Conservation (phyloP, 2,329 filamentous ascomycete species). For the Ascochyta lentis region DNA sequence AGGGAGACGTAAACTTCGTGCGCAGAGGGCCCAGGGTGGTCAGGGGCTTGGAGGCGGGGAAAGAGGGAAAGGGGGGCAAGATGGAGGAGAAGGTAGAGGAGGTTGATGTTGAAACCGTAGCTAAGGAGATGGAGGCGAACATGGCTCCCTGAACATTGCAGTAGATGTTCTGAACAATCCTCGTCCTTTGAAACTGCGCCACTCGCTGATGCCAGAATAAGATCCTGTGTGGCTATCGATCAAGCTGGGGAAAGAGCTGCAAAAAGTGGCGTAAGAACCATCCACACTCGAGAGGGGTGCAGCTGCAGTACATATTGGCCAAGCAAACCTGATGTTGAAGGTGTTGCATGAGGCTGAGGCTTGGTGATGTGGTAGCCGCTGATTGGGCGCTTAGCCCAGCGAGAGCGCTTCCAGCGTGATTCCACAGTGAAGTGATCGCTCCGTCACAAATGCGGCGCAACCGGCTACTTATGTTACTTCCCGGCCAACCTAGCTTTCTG, state of each 20-base stretch:
- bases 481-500: not conserved
- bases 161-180: too few species aligned
- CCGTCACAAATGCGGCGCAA: not conserved
- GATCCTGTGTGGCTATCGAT: too few species aligned
- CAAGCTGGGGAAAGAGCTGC: too few species aligned
- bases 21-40: constrained; percentile 7
- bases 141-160: not conserved
- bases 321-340: not conserved
- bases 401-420: not conserved
- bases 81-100: constrained; percentile 5
- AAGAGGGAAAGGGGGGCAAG: constrained; percentile 2
- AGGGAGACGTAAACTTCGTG: not conserved
- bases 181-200: too few species aligned
- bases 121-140: not conserved
- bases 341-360: not conserved
- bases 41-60: constrained; percentile 7
- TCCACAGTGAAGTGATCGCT: not conserved
- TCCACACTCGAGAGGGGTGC: too few species aligned
- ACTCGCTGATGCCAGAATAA: too few species aligned
- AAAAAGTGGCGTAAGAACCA: too few species aligned
- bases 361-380: constrained; percentile 1
- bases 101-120: constrained; percentile 7
- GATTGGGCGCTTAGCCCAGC: not conserved
- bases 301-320: too few species aligned
- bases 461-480: not conserved